Conservation (phyloP, 352 stramenopile species). For the Thalassiosira mediterranea region DNA sequence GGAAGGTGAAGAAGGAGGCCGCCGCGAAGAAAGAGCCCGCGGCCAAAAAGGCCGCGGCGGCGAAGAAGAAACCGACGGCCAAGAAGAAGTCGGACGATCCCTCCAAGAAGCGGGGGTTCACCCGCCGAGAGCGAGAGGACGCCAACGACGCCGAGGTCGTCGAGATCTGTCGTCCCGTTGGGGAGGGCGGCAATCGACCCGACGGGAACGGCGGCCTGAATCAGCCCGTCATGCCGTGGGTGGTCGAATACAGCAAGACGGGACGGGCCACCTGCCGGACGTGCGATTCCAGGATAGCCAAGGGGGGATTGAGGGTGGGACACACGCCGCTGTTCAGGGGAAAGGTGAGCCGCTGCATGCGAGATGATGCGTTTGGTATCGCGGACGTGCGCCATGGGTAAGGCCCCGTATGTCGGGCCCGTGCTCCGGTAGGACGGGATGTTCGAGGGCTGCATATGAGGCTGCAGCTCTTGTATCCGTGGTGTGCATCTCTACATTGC, state of each 20-base stretch:
- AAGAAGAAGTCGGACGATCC: not conserved
- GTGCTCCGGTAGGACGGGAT: no score
- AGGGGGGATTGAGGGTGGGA: conserved; percentile 62
- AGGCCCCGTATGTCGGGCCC: no score
- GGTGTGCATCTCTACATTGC: no score
- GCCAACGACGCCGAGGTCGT: not conserved
- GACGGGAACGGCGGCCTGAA: conserved; percentile 50
- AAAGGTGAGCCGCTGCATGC: conserved; percentile 61
- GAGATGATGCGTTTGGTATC: no score
- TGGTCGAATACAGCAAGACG: conserved; percentile 69
- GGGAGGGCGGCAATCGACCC: conserved; percentile 10
- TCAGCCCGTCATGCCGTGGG: conserved; percentile 17
- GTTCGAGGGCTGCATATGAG: no score
- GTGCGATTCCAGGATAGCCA: conserved; percentile 77
- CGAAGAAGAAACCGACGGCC: conserved; percentile 19
- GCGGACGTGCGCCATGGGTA: no score
- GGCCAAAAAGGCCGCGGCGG: not conserved
- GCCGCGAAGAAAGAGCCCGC: not conserved
- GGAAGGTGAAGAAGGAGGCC: conserved; percentile 15
- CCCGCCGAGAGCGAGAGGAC: not conserved
- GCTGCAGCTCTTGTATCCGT: no score
- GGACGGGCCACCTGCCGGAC: conserved; percentile 70
- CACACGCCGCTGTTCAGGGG: conserved; percentile 79
- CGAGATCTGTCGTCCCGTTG: not conserved
- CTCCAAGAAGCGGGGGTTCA: not conserved